Base-by-base conservation (phyloP, 2,329 filamentous ascomycete species). In the Colletotrichum gigasporum region DNA sequence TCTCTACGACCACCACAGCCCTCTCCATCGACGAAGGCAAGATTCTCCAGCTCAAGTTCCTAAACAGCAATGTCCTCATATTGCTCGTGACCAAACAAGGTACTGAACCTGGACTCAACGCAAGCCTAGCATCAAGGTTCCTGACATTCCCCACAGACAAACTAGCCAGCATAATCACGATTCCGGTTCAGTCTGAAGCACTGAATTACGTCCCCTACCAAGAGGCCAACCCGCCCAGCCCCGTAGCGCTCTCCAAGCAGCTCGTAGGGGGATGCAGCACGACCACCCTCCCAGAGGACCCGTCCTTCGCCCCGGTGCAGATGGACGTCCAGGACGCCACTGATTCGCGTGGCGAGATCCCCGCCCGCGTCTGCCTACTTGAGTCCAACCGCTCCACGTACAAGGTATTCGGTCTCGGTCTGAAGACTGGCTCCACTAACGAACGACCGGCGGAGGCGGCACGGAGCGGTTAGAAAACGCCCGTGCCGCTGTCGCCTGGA, bases 41-140 rank as follows among this genome's bases (percentile, higher is more conserved):
- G n/a, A 76, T 90, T 14, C 74, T 87, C 18, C 90, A 93, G 72
- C 74, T 91, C 12, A 89, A 90, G 71, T 93, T 94, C 70, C 82
- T 92, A 42, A 83, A 90, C 69, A 86, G 91, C 58, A 75, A 82
- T 11, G 82, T 79, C 0, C 73, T 94, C 2, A 80, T 93, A 55
- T 69, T 92, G 2, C 82, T 94, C 2, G 76, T 85, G 84, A 76
- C 71, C 73, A 42, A 68, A 54, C 22, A 71, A 70, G 79, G 83
- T 81, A 71, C 41, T 69, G 66, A 18, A 4, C n/a, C n/a, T n/a
- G n/a, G n/a, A 5, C 8, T 16, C n/a, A 39, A 44, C 26, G 12
- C 10, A 34, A n/a, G 18, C 9, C n/a, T 22, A 37, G 2, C 28
- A n/a, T n/a, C n/a, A n/a, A n/a, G n/a, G n/a, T 48, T 28, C 7